Evolutionary conservation across 208 protist genomes (phyloP), one percentile per base, ranked within the genome.

Genomic region (Trypanosoma congolense): DNA sequence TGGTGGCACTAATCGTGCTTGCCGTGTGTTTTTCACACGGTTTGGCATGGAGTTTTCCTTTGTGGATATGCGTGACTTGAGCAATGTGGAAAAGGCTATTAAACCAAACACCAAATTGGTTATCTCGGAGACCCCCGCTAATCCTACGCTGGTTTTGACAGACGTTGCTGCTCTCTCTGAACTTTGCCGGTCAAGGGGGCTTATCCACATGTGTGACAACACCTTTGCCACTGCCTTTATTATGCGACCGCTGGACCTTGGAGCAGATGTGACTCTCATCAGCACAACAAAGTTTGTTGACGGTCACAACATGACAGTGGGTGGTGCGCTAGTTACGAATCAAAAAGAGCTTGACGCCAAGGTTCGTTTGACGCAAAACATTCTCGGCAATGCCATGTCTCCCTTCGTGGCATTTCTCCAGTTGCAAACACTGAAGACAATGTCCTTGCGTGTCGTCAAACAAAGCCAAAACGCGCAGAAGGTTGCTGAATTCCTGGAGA

Each of bases 261-360:
- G 97, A 60, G 96, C 91, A n/a, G 96, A 99, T 57, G 74, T 99
- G 21, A 96, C 95, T 2, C 70, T 98, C 14, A 91, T 98, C 70
- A 97, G 90, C 56, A 94, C 96, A 18, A 98, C 95, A 50, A 99
- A 99, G 80, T 98, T 95, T 67, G 76, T 98, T 30, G 96, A 98
- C 60, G 97, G 97, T 53, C 96, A 98, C 70, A 90, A 92, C 61
- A 97, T 98, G 74, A 95, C 90, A 12, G 85, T 99, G 52, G 87
- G 87, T 45, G 97, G 97, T 26, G 80, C 90, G 28, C 63, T 92
- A 22, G 73, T 89, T 9, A 81, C 53, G 22, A 86, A 84, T 41
- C 53, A 52, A 59, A 87, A 95, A 56, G 87, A 90, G 31, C 38
- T 96, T 14, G 81, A 82, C 54, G 79, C 79, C 9, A 84, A 89